Conservation (phyloP, 306 rosid species). For the Rosa multiflora region DNA sequence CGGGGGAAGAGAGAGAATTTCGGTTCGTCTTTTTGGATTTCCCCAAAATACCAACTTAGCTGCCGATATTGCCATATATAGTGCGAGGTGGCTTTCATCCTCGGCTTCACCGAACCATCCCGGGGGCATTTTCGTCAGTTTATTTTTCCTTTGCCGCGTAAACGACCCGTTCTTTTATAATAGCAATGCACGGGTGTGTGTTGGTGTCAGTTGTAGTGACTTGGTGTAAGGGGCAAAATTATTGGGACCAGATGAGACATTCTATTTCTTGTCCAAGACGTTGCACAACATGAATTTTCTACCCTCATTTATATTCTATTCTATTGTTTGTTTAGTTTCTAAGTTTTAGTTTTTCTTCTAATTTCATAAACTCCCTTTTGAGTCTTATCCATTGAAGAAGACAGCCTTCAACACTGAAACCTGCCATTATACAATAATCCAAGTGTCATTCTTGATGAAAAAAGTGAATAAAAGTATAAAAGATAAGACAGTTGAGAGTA, state of each 20-base stretch:
- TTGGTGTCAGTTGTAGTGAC: background rate
- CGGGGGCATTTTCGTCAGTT: constrained; percentile 32
- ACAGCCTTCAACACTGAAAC: too few relatives aligned
- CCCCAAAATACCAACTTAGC: background rate
- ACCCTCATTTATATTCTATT: too few relatives aligned
- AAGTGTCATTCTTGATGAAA: too few relatives aligned
- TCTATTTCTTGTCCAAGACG: background rate
- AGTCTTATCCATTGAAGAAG: too few relatives aligned
- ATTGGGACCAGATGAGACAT: background rate
- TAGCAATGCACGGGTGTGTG: too few relatives aligned
- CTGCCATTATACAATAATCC: too few relatives aligned
- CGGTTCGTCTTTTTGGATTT: background rate
- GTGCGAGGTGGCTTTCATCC: background rate
- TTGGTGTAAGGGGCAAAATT: background rate
- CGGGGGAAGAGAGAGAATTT: background rate
- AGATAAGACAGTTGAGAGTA: too few relatives aligned
- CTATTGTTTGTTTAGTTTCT: background rate
- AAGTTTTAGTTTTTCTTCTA: too few relatives aligned
- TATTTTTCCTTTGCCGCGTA: constrained; percentile 31
- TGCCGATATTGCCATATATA: background rate
- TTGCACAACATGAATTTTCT: background rate
- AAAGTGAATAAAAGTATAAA: too few relatives aligned
- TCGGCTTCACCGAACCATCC: constrained; percentile 23
- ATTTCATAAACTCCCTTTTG: too few relatives aligned
- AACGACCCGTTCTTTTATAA: constrained; percentile 35